Evolutionary conservation across 805 yeast genomes (phyloP).

Genomic region (Candida krabiensis): DNA sequence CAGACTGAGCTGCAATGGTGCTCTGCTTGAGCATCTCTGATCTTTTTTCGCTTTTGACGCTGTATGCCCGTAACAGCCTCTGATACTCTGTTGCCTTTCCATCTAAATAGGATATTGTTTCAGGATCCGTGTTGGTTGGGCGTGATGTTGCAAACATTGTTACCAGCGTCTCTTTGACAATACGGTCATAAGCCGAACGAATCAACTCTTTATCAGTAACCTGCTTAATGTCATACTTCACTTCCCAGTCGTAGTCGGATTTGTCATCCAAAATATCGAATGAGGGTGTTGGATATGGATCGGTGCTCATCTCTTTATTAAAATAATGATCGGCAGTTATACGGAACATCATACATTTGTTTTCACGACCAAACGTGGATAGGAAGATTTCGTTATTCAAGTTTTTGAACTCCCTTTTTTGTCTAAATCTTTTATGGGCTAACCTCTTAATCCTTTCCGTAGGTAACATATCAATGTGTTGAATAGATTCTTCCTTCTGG

Average conservation of each 20-base stretch:
- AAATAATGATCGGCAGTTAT: slow-evolving; percentile 37
- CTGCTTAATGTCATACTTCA: slow-evolving; percentile 24
- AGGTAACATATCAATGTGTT: slow-evolving; percentile 14
- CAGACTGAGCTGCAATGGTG: no score
- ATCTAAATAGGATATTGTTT: slow-evolving; percentile 18
- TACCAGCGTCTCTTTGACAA: slow-evolving; percentile 9
- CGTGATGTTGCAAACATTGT: slow-evolving; percentile 1
- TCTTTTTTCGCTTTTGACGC: slow-evolving; percentile 30
- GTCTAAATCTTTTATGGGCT: slow-evolving; percentile 12
- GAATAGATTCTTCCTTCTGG: slow-evolving; percentile 4
- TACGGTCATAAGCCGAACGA: slow-evolving; percentile 10
- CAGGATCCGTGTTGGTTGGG: slow-evolving; percentile 1
- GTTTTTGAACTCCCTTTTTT: slow-evolving; percentile 13
- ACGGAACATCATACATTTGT: slow-evolving; percentile 35
- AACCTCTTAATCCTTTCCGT: slow-evolving; percentile 25
- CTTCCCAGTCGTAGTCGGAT: slow-evolving; percentile 25
- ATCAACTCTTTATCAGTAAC: slow-evolving; percentile 14
- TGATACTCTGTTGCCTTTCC: slow-evolving; percentile 22
- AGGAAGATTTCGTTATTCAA: slow-evolving; percentile 21
- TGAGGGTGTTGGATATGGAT: slow-evolving; percentile 32
- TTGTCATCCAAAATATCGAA: slow-evolving; percentile 22
- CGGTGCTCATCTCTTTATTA: slow-evolving; percentile 29
- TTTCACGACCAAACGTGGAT: slow-evolving; percentile 12
- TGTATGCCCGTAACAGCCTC: slow-evolving; percentile 33
- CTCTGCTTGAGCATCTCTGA: slow-evolving; percentile 9